These are phyloP conservation scores for Cryomyces minteri DNA, from an alignment of 495 filamentous ascomycete species.

Conservation along the genomic window DNA sequence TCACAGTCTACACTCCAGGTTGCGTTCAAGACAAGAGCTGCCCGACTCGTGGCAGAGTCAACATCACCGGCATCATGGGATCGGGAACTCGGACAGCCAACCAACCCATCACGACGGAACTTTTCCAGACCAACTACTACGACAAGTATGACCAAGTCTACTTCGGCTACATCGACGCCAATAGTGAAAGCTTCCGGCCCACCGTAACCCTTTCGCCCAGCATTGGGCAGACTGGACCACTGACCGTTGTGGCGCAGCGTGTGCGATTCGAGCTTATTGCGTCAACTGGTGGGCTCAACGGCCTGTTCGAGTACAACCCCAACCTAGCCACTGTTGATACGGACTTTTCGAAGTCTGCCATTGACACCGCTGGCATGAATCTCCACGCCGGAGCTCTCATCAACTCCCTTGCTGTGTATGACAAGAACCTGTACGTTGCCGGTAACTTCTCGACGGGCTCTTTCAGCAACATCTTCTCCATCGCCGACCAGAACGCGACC, in stretches of 20 bases:
- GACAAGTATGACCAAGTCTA: constrained; percentile 92
- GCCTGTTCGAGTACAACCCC: constrained; percentile 79
- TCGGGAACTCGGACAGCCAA: constrained; percentile 21
- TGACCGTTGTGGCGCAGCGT: constrained; percentile 70
- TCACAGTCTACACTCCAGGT: constrained; percentile 81
- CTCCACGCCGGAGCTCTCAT: constrained; percentile 48
- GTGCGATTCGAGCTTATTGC: constrained; percentile 58
- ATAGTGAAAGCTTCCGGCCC: constrained; percentile 55
- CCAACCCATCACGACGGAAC: constrained; percentile 24
- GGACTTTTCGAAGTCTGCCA: constrained; percentile 49
- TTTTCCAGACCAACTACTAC: constrained; percentile 80
- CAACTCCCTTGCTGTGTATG: constrained; percentile 36
- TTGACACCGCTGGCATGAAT: constrained; percentile 52
- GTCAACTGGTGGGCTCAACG: constrained; percentile 61
- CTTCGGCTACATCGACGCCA: constrained; percentile 63
- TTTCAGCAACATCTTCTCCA: constrained; percentile 55
- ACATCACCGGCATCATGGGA: constrained; percentile 54
- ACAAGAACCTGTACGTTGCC: constrained; percentile 49
- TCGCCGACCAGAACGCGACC: constrained; percentile 43
- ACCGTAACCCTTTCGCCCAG: constrained; percentile 59
- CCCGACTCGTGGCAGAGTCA: constrained; percentile 51
- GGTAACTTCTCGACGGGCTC: constrained; percentile 62
- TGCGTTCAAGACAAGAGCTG: constrained; percentile 70
- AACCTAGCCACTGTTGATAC: constrained; percentile 34
- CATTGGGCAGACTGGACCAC: constrained; percentile 38